A percentile compares a stretch with the other conserved stretches of the same genome.
Conservation (phyloP, 768 basidiomycete species). For the Boletus reticuloceps region DNA sequence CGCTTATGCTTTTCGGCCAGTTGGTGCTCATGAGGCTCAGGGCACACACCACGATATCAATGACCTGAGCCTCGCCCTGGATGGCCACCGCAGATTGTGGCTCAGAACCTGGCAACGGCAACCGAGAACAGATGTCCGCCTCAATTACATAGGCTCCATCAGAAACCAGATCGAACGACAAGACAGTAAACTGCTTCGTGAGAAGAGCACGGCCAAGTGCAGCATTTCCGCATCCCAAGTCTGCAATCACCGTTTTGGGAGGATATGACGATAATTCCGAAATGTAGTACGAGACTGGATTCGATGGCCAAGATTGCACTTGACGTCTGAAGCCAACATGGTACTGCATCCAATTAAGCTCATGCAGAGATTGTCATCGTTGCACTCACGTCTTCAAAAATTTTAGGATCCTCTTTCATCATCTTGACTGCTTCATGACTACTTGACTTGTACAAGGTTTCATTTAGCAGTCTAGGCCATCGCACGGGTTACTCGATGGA, state of each 20-base stretch:
- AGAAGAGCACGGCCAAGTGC: slow-evolving; percentile 73
- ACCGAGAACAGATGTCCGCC: slow-evolving; percentile 78
- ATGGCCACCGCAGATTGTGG: slow-evolving; percentile 36
- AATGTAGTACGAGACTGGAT: slow-evolving; percentile 86
- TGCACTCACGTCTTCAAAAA: slow-evolving; percentile 74
- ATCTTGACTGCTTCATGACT: slow-evolving; percentile 71
- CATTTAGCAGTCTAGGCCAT: slow-evolving; percentile 76
- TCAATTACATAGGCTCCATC: slow-evolving; percentile 76
- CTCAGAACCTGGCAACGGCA: slow-evolving; percentile 86
- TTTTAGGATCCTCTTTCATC: slow-evolving; percentile 79
- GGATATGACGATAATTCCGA: slow-evolving; percentile 62
- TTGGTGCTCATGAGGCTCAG: slow-evolving; percentile 97
- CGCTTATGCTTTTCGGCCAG: slow-evolving; percentile 88
- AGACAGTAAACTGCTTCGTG: slow-evolving; percentile 62
- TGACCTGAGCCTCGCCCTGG: slow-evolving; percentile 67
- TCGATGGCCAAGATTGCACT: slow-evolving; percentile 90
- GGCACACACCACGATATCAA: slow-evolving; percentile 91
- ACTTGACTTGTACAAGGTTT: slow-evolving; percentile 84
- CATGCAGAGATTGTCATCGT: not conserved
- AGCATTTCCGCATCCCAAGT: slow-evolving; percentile 96
- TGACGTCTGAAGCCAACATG: slow-evolving; percentile 90
- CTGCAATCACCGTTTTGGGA: slow-evolving; percentile 71
- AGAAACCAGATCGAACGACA: slow-evolving; percentile 81
- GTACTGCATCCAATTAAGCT: slow-evolving; percentile 56
- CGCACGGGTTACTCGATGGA: slow-evolving; percentile 6